Evolutionary conservation across 805 yeast genomes (phyloP), one percentile per base, ranked within the genome.

Genomic region (Kluyveromyces dobzhanskii): DNA sequence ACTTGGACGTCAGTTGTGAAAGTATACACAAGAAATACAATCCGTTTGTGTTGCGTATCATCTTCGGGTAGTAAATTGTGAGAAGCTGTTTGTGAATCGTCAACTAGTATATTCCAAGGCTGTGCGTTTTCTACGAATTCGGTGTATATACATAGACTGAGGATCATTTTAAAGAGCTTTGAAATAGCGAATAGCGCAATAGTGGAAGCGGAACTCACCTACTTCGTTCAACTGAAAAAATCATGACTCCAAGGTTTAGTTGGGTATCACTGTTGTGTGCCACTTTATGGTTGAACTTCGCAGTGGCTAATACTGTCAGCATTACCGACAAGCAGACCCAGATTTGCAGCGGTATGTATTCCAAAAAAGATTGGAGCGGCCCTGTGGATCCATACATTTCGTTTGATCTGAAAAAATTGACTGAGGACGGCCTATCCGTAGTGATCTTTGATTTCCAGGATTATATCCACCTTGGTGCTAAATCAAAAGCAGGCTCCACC

Each of bases 321-420:
- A 67, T 85, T 46, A 70, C 72, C 33, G 58, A 71, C 12, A 61
- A 52, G 9, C 63, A 73, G 35, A 67, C 79, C 13, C 92, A 85
- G 52, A 75, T 76, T 18, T 90, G 98, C 59, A 71, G 87, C 4
- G 98, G 98, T 26, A 81, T 90, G 78, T 90, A 90, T 63, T 74
- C 88, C 40, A 79, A 78, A 50, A 68, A 75, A 34, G 94, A 88
- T 54, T 85, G 94, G 88, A 82, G 86, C 35, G 98, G 98, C 26
- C 68, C 71, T 18, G 61, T 66, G 8, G 79, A 76, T 43, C 87
- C 94, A 4, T 71, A 61, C 58, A 76, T 74, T 47, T 71, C 69
- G 34, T 72, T 71, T 34, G 70, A 73, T 38, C 47, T 77, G 40
- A 50, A 58, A 39, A 56, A 54, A 9, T 44, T 50, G 4, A 42